Percentiles rank a stretch among this genome's conserved stretches.
Evolutionary conservation across 2,329 filamentous ascomycete genomes (phyloP).

Genomic region (Fusarium penzigii): DNA sequence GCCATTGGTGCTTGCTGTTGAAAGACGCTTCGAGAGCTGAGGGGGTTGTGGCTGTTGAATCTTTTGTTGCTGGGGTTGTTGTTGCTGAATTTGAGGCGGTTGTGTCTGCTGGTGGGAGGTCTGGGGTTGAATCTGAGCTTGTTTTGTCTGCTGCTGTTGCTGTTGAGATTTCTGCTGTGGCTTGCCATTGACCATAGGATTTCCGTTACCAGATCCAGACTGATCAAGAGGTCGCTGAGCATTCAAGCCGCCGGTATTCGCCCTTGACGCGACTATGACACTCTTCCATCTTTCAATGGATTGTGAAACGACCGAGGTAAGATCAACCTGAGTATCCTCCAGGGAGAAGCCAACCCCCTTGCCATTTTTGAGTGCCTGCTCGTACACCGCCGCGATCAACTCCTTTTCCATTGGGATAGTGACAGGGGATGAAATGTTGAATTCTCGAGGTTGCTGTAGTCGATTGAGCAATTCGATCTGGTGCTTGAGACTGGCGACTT

Average conservation of each 20-base stretch:
- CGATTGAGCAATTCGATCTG: conserved; percentile 62
- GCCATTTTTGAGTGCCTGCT: conserved; percentile 44
- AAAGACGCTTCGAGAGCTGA: conserved; percentile 30
- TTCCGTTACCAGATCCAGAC: conserved; percentile 20
- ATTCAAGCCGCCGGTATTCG: conserved; percentile 45
- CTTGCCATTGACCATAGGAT: conserved; percentile 23
- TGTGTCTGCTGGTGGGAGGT: conserved; percentile 7
- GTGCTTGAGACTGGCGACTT: conserved; percentile 55
- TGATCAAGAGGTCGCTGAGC: conserved; percentile 52
- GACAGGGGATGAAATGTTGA: conserved; percentile 52
- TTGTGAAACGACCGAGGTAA: conserved; percentile 52
- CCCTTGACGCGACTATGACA: conserved; percentile 55
- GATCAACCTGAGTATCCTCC: conserved; percentile 53
- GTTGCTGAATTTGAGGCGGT: conserved; percentile 21
- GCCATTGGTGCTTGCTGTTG: conserved; percentile 39
- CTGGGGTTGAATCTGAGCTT: conserved; percentile 16
- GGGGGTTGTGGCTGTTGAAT: conserved; percentile 13
- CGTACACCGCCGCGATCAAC: conserved; percentile 48
- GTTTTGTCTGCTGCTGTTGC: conserved; percentile 20
- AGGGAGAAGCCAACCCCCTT: conserved; percentile 47
- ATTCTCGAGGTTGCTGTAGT: conserved; percentile 61
- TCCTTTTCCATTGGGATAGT: conserved; percentile 54
- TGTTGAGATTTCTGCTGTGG: conserved; percentile 18
- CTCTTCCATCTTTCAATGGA: conserved; percentile 64
- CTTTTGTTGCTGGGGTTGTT: conserved; percentile 4